These are phyloP conservation scores for Komagataella mondaviorum DNA, from an alignment of 805 yeast species.

Conservation along the genomic window DNA sequence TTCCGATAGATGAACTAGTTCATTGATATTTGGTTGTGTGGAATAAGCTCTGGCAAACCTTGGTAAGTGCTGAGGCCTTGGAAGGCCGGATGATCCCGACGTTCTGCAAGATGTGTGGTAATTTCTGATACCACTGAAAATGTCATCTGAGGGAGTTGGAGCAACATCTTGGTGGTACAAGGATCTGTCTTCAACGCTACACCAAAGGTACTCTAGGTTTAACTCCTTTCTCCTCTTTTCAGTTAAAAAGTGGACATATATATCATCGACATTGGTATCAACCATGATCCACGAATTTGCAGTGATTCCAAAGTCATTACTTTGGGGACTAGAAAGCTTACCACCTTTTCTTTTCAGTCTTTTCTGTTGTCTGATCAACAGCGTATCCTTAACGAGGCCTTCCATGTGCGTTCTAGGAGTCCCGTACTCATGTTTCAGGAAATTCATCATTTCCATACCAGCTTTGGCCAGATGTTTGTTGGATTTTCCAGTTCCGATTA, in stretches of 20 bases:
- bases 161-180: constrained; percentile 12
- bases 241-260: constrained; percentile 64
- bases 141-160: constrained; percentile 18
- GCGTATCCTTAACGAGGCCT: constrained; percentile 54
- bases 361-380: constrained; percentile 34
- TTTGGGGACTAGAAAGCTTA: constrained; percentile 36
- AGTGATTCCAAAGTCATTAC: constrained; percentile 40
- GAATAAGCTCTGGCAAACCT: neutral
- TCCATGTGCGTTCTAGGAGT: constrained; percentile 29
- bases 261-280: constrained; percentile 48
- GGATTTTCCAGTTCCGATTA: constrained; percentile 67
- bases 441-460: constrained; percentile 39
- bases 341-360: constrained; percentile 41
- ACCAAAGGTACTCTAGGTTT: constrained; percentile 63
- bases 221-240: constrained; percentile 51
- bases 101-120: constrained; percentile 16
- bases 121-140: constrained; percentile 31
- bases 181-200: constrained; percentile 23
- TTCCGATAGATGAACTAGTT: constrained; percentile 8
- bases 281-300: constrained; percentile 78
- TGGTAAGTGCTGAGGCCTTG: neutral
- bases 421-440: constrained; percentile 34
- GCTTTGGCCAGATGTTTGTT: constrained; percentile 66
- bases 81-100: neutral
- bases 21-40: constrained; percentile 4